Base-by-base conservation (phyloP, 1,284 basidiomycete species). In the Austropuccinia psidii region DNA sequence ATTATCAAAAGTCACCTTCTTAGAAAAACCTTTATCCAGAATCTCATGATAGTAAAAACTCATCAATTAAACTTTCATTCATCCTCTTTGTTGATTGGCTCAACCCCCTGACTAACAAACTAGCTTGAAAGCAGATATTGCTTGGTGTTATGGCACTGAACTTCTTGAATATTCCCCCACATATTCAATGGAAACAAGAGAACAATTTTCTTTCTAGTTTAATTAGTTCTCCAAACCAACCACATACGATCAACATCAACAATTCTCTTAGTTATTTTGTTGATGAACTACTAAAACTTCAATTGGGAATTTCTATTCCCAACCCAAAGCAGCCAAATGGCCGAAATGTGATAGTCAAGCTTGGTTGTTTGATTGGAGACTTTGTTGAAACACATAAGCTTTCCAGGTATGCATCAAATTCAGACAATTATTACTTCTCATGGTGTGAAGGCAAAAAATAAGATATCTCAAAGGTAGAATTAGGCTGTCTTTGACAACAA, bases 61-160 rank as follows among this genome's bases (percentile, higher is more conserved):
- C n/a, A n/a, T n/a, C n/a, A n/a, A n/a, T n/a, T n/a, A n/a, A n/a
- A n/a, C n/a, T n/a, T n/a, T n/a, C n/a, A n/a, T n/a, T n/a, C n/a
- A n/a, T n/a, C 4, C 41, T 69, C 17, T 58, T 58, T 49, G 27
- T 58, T 31, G 54, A 69, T 35, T 69, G 67, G 67, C 58, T 69
- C n/a, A 69, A 69, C 24, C 67, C 39, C 5, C 21, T n/a, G n/a
- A 54, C 52, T 11, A 69, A 69, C 54, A 69, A 69, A 37, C 19
- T 33, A n/a, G 41, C 29, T 8, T 50, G 67, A 24, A 57, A 55
- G 6, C 52, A 57, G 8, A 7, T 24, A 55, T 69, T 43, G 0
- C 19, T 69, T 39, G 67, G 67, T 1, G 24, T 55, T 13, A 55
- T 69, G 17, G 21, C 54, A n/a, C 45, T 43, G 35, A 69, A 57